These are phyloP conservation scores for Mitragyna speciosa DNA, from an alignment of 257 asterid genomes.

Conservation along the genomic window DNA sequence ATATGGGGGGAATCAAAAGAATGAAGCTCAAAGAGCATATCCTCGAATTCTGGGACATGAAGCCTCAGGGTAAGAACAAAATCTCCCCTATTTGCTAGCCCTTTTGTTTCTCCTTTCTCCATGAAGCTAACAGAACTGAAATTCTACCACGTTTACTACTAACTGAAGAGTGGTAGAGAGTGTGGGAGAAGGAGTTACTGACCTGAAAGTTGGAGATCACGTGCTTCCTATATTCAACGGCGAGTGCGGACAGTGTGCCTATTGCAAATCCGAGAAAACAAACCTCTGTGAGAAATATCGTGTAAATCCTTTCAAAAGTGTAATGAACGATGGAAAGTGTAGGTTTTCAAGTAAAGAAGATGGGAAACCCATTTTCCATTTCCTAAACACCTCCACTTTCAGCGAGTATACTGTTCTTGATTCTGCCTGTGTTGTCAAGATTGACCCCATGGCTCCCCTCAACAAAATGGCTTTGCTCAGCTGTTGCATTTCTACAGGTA, in stretches of 20 bases:
- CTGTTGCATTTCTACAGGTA: constrained; percentile 81
- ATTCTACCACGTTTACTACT: too few species aligned
- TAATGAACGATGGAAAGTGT: constrained; percentile 65
- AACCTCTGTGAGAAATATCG: constrained; percentile 56
- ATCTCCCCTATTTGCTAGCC: background rate
- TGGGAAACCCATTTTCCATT: constrained; percentile 59
- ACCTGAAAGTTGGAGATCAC: constrained; percentile 53
- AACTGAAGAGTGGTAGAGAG: constrained; percentile 67
- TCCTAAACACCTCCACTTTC: constrained; percentile 85
- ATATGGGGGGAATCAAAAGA: constrained; percentile 27
- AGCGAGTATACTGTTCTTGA: constrained; percentile 71
- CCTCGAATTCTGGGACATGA: constrained; percentile 87
- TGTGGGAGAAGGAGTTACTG: constrained; percentile 75
- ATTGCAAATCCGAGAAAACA: constrained; percentile 58
- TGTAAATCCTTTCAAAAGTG: constrained; percentile 56
- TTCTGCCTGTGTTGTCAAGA: constrained; percentile 63
- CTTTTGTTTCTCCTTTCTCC: background rate
- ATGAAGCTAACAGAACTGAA: background rate
- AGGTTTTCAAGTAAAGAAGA: constrained; percentile 51
- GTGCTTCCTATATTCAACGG: constrained; percentile 78
- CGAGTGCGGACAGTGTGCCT: constrained; percentile 53
- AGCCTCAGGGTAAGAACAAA: constrained; percentile 65
- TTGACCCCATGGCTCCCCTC: constrained; percentile 55
- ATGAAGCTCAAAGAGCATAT: constrained; percentile 53
- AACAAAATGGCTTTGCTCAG: constrained; percentile 65